Base-by-base conservation (phyloP, 2,329 filamentous ascomycete species). In the Cercospora canescens region DNA sequence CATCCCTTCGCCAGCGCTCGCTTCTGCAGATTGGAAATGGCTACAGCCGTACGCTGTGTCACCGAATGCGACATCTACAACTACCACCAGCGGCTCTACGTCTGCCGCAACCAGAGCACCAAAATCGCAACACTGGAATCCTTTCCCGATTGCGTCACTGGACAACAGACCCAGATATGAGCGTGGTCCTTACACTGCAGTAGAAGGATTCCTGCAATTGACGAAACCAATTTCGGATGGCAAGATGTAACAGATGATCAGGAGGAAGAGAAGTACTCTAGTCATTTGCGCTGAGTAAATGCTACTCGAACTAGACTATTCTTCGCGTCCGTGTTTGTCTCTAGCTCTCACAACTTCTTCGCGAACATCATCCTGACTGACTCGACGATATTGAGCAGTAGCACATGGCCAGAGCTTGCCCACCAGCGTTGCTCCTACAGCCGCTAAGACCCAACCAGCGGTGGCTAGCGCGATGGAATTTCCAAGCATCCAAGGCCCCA, bases 151-250 rank as follows among this genome's bases (percentile, higher is more conserved):
- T 24, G 54, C 54, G 12, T 30, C 54, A 16, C 16, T 39, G 16
- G 55, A 64, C 26, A 64, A 50, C 28, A 58, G 34, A 28, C 62
- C 62, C 9, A 58, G 57, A 21, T 64, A 41, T 21, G 62, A 64
- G 28, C 21, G 6, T 11, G 62, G 62, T 2, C 62, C 62, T 21
- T 64, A 64, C n/a, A 59, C 55, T 26, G 62, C 62, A 32, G 39
- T 64, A 14, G 62, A 64, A 30, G 62, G 62, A 16, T 64, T 59
- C 35, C 18, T 64, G 54, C 41, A 48, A 16, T n/a, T 64, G 24
- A 64, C 37, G 30, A n/a, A 52, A 6, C 50, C 62, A 7, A 59
- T 64, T 28, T 28, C 56, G 24, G 34, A 30, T 14, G 34, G 21
- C n/a, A 50, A 63, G 30, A 45, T 37, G 32, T 28, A 6, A 28